Percentiles rank a stretch among this genome's conserved stretches.
Evolutionary conservation across 2,329 filamentous ascomycete genomes (phyloP).

Genomic region (Didymella glomerata): DNA sequence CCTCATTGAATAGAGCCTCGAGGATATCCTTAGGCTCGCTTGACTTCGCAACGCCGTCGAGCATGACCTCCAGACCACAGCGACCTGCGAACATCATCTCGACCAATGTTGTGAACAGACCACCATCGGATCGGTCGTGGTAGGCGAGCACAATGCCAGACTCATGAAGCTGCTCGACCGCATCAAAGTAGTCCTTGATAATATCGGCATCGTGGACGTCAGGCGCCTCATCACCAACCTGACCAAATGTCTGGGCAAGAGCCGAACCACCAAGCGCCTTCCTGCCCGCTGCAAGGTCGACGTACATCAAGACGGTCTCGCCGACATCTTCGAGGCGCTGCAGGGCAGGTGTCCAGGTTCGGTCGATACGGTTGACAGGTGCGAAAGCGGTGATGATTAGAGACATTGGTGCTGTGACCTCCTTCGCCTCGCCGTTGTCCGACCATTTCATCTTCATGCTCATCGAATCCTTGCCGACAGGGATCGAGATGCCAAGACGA

Average conservation of each 20-base stretch:
- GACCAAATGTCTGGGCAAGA: constrained; percentile 85
- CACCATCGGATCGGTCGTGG: constrained; percentile 93
- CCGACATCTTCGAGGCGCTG: constrained; percentile 85
- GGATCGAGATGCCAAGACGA: constrained; percentile 88
- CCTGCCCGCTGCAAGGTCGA: constrained; percentile 84
- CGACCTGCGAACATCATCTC: constrained; percentile 99
- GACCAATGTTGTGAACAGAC: constrained; percentile 85
- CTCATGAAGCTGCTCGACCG: constrained; percentile 73
- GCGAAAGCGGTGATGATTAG: constrained; percentile 91
- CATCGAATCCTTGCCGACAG: constrained; percentile 97
- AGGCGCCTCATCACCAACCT: constrained; percentile 83
- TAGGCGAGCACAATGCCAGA: constrained; percentile 84
- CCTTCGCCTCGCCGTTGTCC: constrained; percentile 71
- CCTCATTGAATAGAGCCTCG: constrained; percentile 90
- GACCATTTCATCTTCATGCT: constrained; percentile 98
- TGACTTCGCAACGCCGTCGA: constrained; percentile 74
- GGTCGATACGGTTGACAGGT: constrained; percentile 79
- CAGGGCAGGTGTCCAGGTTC: constrained; percentile 93
- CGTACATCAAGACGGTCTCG: constrained; percentile 86
- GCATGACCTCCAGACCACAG: constrained; percentile 83
- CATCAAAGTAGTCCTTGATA: constrained; percentile 91
- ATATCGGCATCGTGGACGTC: constrained; percentile 84
- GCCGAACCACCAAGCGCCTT: constrained; percentile 90
- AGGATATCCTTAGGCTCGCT: constrained; percentile 71
- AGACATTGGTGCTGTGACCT: constrained; percentile 91